Evolutionary conservation across 345 rosid genomes (phyloP), one percentile per base, ranked within the genome.

Genomic region (Heritiera fomes): DNA sequence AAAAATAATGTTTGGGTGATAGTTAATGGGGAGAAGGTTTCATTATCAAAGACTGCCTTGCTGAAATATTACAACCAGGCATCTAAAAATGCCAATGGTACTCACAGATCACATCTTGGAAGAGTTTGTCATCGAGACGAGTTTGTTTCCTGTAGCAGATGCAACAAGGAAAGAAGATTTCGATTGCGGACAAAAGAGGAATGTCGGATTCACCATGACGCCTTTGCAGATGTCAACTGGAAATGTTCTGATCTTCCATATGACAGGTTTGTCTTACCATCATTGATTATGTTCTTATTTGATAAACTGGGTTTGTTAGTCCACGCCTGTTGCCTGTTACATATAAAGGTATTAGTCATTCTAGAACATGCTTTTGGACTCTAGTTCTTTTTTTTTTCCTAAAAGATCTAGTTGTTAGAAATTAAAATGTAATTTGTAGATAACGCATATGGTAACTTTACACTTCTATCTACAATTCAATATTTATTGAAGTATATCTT

Each of bases 1-100:
- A 96, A 96, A 86, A 96, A 96, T 83, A 96, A 96, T 88, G 90
- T 96, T 9, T 96, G 99, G 99, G 93, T 94, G 66, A 96, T 96
- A 77, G 86, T 85, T 58, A 89, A 88, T 11, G 98, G 99, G 14
- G 95, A 92, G 88, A 96, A 96, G 89, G 94, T 94, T 80, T 90
- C 99, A 18, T 77, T 96, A 87, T 89, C 92, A 53, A 96, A 96
- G 89, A 96, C 99, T 3, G 92, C 85, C 40, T 83, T 97, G 88
- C 95, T 97, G 81, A 94, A 90, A 76, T 94, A 93, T 90, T 91
- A 94, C 84, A 90, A 90, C 81, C 89, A 91, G 85, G 84, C 95
- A 55, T 86, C 86, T 11, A 96, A 92, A 84, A 88, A 40, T 61
- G 89, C 77, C 59, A 89, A 83, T 83, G 94, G 94, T 5, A 87